Evolutionary conservation across 164 flowering plant genomes (phyloP).

Genomic region (Malania oleifera): DNA sequence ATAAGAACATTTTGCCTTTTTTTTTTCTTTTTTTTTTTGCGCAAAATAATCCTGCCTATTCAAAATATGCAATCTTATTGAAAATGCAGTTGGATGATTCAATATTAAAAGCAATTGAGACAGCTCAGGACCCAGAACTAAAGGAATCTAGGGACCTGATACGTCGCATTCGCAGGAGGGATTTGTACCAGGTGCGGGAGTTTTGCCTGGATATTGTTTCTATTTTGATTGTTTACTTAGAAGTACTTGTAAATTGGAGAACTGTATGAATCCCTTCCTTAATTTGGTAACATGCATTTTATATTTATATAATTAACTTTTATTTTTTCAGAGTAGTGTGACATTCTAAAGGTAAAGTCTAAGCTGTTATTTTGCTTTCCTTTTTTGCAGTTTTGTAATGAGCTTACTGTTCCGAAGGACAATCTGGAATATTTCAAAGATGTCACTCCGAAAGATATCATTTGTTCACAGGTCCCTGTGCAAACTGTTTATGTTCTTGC

Average conservation of each 20-base stretch:
- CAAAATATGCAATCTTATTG: background rate
- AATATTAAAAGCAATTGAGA: conserved; percentile 65
- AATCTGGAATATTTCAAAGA: conserved; percentile 67
- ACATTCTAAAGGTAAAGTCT: background rate
- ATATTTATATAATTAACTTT: too few species aligned
- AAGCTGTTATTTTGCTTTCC: too few species aligned
- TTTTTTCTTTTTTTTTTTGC: background rate
- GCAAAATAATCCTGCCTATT: background rate
- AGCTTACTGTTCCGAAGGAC: conserved; percentile 83
- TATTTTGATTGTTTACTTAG: background rate
- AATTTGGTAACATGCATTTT: too few species aligned
- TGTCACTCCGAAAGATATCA: conserved; percentile 78
- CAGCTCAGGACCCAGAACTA: conserved; percentile 40
- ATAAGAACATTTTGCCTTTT: background rate
- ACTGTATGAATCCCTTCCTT: too few species aligned
- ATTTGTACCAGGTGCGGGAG: conserved; percentile 71
- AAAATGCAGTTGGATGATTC: conserved; percentile 86
- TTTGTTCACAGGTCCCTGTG: conserved; percentile 90
- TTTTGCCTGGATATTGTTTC: background rate
- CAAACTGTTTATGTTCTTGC: too few species aligned
- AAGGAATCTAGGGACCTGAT: conserved; percentile 70
- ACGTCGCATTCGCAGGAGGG: conserved; percentile 71
- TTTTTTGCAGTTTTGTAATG: conserved; percentile 83
- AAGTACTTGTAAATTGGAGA: too few species aligned
- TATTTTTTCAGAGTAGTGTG: too few species aligned